Evolutionary conservation across 495 filamentous ascomycete genomes (phyloP), one percentile per base, ranked within the genome.

Genomic region (Neurospora tetrasperma): DNA sequence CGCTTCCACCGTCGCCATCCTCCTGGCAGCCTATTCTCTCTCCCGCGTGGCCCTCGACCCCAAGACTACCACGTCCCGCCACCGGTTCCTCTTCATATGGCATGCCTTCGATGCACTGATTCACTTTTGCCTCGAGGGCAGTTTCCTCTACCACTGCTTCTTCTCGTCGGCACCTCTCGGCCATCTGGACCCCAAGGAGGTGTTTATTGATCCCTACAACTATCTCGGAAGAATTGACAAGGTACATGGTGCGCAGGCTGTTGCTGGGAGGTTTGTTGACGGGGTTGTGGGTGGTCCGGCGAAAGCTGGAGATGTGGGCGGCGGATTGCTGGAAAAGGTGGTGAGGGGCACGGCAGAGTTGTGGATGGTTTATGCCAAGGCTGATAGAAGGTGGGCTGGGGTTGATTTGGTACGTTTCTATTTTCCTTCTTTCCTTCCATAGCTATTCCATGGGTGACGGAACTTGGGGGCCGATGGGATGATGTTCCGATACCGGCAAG

Each of bases 301-400:
- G 12, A 62, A 62, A 6, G 54, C 54, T 0, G 54, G 54, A 2
- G 14, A 7, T 4, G 12, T 66, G 0, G 54, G 14, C 2, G 54
- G 54, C 0, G 54, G 54, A 23, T 66, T 66, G 4, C 4, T 66
- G 54, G 54, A 66, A 14, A 66, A 66, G 54, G 3, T 66, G 5
- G 27, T 38, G 6, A 66, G 7, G 54, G 54, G 54, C 5, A 66
- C 54, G 14, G 89, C 90, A 9, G 84, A 86, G 66, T 82, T 97
- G 70, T 98, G 95, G 95, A 91, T 93, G 86, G 94, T 97, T 79
- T 98, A 98, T 80, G 94, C 91, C 18, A 90, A 91, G 82, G 95
- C 95, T 2, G 95, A 98, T 78, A 81, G 79, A 72, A 84, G 95
- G 73, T 98, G 95, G 95, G 93, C 85, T 0, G 89, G 85, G 8